Evolutionary conservation across 225 moss, liverwort and hornwort genomes (phyloP), one percentile per base, ranked within the genome.

Genomic region (Bryum argenteum): DNA sequence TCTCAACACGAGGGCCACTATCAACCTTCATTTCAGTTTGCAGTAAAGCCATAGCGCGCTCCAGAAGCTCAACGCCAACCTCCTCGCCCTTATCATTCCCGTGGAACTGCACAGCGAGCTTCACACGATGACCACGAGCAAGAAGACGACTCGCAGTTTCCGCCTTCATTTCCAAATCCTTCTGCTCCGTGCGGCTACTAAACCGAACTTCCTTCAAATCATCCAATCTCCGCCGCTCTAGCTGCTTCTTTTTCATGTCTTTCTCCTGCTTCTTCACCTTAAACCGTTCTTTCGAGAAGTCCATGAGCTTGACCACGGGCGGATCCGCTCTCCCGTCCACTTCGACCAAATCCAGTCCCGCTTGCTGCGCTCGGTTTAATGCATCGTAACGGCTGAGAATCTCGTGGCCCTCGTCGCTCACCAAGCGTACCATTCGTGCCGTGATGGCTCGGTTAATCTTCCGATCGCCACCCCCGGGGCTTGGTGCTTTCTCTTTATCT

Each of bases 291-390:
- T 92, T 91, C 73, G 85, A 90, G 71, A 89, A 93, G 71, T 98
- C 88, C 97, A 98, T 92, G 38, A 98, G 78, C 88, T 98, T 98
- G 78, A 94, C 94, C 59, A 94, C 97, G 0, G 92, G 90, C 47
- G 97, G 97, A 39, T 94, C 94, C 75, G 89, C 87, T 75, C 64
- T 91, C 43, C 94, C 90, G 71, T 94, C 90, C 73, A 92, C 92
- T 65, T 89, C 89, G 19, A 89, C 89, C 0, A 89, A 79, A 71
- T 89, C 89, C 66, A 89, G n/a, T 11, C 75, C 86, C n/a, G 76
- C 65, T 26, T 75, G 79, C 61, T 71, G 80, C 41, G 89, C 89
- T n/a, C 81, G 71, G 44, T 71, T 79, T 61, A 89, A 62, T 3
- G 89, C 89, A 3, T 89, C 89, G 6, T 56, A 75, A 33, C 89